Base-by-base conservation (phyloP, 1,284 basidiomycete species). In the Polyporus tsugae region DNA sequence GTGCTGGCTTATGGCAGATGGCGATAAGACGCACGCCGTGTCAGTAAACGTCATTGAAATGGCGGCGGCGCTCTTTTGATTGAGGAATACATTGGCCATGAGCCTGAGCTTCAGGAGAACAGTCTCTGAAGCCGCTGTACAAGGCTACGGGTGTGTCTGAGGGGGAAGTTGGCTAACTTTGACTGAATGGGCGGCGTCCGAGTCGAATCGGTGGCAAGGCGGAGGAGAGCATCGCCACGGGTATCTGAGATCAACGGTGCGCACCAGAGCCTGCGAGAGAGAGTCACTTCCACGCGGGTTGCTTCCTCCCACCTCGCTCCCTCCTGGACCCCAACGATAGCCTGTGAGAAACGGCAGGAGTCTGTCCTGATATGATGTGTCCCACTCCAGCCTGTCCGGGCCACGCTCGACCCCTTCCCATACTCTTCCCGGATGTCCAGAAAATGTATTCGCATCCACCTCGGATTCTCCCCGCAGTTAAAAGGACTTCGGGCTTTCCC, bases 401-500 rank as follows among this genome's bases (percentile, higher is more conserved):
- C 62, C 62, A 66, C 62, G 58, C 71, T 69, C 68, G 69, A 67
- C 74, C 71, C 66, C 53, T 75, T 75, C 71, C 71, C 75, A 71
- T 67, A 59, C 58, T 64, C 67, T 57, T 61, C 71, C 75, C 70
- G 75, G 70, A 38, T 68, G 59, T 63, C 75, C 74, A 75, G 77
- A 74, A 69, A 74, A 74, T 77, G 73, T 72, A 65, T 73, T 76
- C 77, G 75, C 76, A 72, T 65, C 41, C 75, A 75, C 73, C 73
- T 77, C 75, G 74, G 78, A 74, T 75, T 70, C 75, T 77, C 72
- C 71, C 73, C 74, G 73, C 74, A 74, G 71, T 76, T 76, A 73
- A 75, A 75, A 76, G 70, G 69, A 72, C 74, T 73, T 77, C 78
- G 78, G 76, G 63, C 60, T 76, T 77, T 77, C 74, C 75, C 75